Conservation (phyloP, 805 yeast genomes). For the Blastobotrys muscicola region DNA sequence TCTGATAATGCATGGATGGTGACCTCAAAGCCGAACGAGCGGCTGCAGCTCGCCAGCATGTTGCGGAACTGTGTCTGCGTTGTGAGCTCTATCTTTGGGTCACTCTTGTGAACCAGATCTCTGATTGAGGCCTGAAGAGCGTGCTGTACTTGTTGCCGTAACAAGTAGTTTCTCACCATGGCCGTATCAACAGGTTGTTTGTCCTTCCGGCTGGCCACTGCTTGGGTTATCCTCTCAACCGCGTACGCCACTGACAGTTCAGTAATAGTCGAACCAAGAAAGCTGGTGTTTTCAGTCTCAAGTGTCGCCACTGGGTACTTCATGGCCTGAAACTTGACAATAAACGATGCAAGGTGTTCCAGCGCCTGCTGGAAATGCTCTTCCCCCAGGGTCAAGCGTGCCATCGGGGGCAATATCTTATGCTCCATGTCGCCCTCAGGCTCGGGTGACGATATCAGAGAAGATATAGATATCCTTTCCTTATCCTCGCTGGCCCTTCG, state of each 20-base stretch:
- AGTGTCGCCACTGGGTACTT: too few species aligned
- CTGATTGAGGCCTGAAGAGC: too few species aligned
- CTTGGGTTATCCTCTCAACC: constrained; percentile 39
- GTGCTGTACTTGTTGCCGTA: too few species aligned
- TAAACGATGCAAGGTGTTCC: constrained; percentile 7
- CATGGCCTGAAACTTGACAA: constrained; percentile 1
- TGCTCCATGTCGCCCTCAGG: neutral
- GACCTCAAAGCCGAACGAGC: constrained; percentile 72
- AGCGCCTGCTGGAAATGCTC: constrained; percentile 6
- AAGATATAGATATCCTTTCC: constrained; percentile 8
- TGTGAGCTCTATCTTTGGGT: too few species aligned
- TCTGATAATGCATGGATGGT: constrained; percentile 60
- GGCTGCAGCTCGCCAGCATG: constrained; percentile 27
- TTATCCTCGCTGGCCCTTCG: neutral
- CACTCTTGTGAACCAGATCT: too few species aligned
- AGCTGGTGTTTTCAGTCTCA: constrained; percentile 35
- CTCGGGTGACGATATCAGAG: constrained; percentile 5
- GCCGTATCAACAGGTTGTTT: neutral
- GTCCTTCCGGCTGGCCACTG: constrained; percentile 31
- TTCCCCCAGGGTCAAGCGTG: constrained; percentile 8
- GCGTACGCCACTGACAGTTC: constrained; percentile 49
- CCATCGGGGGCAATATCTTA: constrained; percentile 11
- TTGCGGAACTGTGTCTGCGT: too few species aligned
- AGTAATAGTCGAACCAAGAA: constrained; percentile 49
- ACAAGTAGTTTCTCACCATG: too few species aligned